Base-by-base conservation (phyloP, 2,329 filamentous ascomycete genomes). In the Penicillium sp. region DNA sequence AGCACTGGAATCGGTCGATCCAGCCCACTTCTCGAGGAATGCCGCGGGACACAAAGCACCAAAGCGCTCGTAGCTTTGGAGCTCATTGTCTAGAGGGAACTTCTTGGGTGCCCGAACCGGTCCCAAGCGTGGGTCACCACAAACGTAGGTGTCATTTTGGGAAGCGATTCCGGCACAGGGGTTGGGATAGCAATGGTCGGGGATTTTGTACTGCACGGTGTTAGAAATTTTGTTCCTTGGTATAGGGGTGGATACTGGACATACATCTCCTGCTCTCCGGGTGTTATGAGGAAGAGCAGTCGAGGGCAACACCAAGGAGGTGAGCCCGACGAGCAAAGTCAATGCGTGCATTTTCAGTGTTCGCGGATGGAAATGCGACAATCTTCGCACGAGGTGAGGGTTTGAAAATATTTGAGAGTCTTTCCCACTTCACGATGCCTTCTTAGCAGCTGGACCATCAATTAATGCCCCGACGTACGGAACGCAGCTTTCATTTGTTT, bases 41-140 rank as follows among this genome's bases (percentile, higher is more conserved):
- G 77, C 66, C 0, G 75, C 77, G 0, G 81, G 80, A 22, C 76
- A 80, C 6, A 80, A 65, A 1, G 73, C 70, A 6, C 78, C 81
- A 15, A 82, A 78, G 9, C 77, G 76, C 54, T 75, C 68, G 58
- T 81, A 81, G 65, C 63, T 75, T 66, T 28, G 72, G 1, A 79
- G 61, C 19, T 71, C 66, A 15, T 69, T 73, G 10, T 59, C 47
- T 2, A 80, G 65, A 0, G 76, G 74, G 9, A 79, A 72, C 26
- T 66, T 68, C 9, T 62, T 69, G 0, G 78, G 78, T 8, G 77
- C 70, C 15, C 62, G 59, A 37, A 75, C 67, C 1, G 79, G 79
- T 0, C 78, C 79, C 1, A 80, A 74, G 15, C 77, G 75, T 1
- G 60, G 53, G 64, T 80, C 78, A n/a, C 77, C 76, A 66, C 77